These are phyloP conservation scores for Mucor irregularis DNA, from an alignment of 371 early-diverging fungal species.

Conservation along the genomic window DNA sequence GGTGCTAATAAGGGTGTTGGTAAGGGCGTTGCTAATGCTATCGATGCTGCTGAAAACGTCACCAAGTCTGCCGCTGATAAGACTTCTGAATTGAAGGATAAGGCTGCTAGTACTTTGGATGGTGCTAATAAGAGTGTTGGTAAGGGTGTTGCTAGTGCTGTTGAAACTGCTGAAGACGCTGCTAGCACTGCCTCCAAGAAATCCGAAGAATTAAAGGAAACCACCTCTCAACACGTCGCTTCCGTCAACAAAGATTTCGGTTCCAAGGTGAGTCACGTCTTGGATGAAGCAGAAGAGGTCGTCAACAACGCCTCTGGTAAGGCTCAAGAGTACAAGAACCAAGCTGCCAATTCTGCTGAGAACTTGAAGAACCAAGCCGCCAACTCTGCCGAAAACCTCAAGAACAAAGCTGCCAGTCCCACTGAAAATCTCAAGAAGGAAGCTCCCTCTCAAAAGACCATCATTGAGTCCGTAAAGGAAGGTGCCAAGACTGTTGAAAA, in stretches of 20 bases:
- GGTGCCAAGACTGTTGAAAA: conserved; percentile 18
- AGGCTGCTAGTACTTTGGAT: conserved; percentile 27
- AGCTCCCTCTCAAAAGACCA: conserved; percentile 16
- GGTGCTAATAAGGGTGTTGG: conserved; percentile 19
- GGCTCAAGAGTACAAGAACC: conserved; percentile 8
- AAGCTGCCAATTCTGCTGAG: conserved; percentile 4
- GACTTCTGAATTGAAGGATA: conserved; percentile 10
- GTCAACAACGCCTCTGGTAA: conserved; percentile 5
- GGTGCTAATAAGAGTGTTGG: conserved; percentile 21
- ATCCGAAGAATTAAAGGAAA: conserved; percentile 13
- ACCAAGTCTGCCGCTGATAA: conserved; percentile 23
- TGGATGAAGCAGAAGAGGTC: conserved; percentile 16
- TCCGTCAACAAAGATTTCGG: conserved; percentile 5
- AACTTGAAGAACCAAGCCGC: conserved; percentile 9
- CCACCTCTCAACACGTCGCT: conserved; percentile 3
- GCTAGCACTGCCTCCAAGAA: conserved; percentile 13
- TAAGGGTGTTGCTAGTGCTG: conserved; percentile 8
- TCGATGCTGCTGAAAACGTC: conserved; percentile 13
- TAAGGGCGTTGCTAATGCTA: conserved; percentile 7
- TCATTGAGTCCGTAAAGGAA: conserved; percentile 20
- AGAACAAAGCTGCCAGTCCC: conserved; percentile 14
- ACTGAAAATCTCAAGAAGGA: conserved; percentile 4
- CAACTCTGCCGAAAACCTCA: conserved; percentile 7
- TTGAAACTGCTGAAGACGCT: conserved; percentile 18
- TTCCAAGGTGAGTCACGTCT: conserved; percentile 5